These are phyloP conservation scores for Eimeria sp. DNA, from an alignment of 169 alveolate species.

Conservation along the genomic window DNA sequence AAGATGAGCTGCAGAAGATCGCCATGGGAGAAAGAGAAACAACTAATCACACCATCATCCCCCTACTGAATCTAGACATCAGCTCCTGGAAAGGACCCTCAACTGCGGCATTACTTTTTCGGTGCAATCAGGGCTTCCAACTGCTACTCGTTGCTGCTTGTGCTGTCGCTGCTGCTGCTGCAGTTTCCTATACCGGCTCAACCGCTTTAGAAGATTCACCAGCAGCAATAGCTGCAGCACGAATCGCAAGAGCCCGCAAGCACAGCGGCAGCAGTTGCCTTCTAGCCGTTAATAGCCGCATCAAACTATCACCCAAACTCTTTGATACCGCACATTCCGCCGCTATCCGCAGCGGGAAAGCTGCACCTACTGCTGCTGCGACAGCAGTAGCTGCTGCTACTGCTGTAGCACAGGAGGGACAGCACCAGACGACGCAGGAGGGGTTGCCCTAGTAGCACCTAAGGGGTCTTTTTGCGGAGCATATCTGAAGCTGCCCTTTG, in stretches of 20 bases:
- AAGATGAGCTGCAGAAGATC: neutral
- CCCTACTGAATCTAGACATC: no score
- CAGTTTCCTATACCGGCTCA: neutral
- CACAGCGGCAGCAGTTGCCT: slow-evolving; percentile 41
- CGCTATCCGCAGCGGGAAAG: slow-evolving; percentile 34
- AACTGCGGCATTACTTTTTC: no score
- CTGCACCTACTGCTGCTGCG: no score
- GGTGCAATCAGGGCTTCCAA: neutral
- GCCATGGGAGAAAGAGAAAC: slow-evolving; percentile 3
- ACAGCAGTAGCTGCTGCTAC: slow-evolving; percentile 8
- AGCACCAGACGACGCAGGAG: neutral
- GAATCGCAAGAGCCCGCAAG: slow-evolving; percentile 24
- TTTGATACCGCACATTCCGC: no score
- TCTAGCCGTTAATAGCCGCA: slow-evolving; percentile 3
- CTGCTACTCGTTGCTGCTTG: slow-evolving; percentile 5
- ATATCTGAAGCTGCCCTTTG: no score
- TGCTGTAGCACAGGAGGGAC: neutral
- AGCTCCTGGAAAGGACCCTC: no score
- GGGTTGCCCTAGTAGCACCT: no score
- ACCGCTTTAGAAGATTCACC: neutral
- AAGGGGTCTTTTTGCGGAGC: no score
- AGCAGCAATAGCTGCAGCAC: neutral
- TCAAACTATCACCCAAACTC: slow-evolving; percentile 15
- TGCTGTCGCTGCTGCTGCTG: slow-evolving; percentile 19
- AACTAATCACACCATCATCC: slow-evolving; percentile 10